Percentiles rank a stretch among this genome's conserved stretches.
These are phyloP conservation scores for Nicotiana tomentosiformis DNA, from an alignment of 257 asterid species.

Conservation along the genomic window DNA sequence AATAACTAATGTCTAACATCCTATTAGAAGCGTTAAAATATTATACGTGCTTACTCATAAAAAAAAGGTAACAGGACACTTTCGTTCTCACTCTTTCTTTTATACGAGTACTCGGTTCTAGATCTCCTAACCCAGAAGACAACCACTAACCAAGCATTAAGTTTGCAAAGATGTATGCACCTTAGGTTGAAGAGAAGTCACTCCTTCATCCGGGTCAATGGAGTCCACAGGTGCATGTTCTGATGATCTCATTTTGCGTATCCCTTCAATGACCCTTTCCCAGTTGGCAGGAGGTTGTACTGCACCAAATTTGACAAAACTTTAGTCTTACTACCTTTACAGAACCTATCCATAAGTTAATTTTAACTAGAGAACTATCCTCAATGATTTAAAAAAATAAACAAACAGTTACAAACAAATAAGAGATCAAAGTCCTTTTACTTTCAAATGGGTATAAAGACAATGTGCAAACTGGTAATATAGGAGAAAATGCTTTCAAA, in stretches of 20 bases:
- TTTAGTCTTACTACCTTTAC: background rate
- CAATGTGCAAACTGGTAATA: too few relatives aligned
- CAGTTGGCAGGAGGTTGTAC: conserved; percentile 64
- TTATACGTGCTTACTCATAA: background rate
- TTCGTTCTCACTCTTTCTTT: background rate
- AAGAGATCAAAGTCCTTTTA: background rate
- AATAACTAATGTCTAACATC: background rate
- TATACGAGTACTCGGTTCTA: background rate
- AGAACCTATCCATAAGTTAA: background rate
- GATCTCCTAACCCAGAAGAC: background rate
- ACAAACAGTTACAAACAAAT: background rate
- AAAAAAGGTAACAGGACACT: background rate
- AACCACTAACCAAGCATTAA: background rate
- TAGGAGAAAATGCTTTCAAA: too few relatives aligned
- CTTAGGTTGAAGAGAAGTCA: conserved; percentile 85
- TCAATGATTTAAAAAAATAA: background rate
- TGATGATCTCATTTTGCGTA: conserved; percentile 71
- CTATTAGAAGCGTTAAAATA: background rate
- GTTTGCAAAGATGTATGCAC: conserved; percentile 23
- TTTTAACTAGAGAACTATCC: background rate
- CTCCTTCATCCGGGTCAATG: conserved; percentile 93
- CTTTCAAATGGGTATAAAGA: background rate
- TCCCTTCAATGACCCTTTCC: conserved; percentile 74
- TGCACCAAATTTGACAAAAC: conserved; percentile 16
- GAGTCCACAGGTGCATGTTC: conserved; percentile 97